phyloP scores from a whole-genome alignment of 208 protist species.

The Trypanosoma melophagium region DNA sequence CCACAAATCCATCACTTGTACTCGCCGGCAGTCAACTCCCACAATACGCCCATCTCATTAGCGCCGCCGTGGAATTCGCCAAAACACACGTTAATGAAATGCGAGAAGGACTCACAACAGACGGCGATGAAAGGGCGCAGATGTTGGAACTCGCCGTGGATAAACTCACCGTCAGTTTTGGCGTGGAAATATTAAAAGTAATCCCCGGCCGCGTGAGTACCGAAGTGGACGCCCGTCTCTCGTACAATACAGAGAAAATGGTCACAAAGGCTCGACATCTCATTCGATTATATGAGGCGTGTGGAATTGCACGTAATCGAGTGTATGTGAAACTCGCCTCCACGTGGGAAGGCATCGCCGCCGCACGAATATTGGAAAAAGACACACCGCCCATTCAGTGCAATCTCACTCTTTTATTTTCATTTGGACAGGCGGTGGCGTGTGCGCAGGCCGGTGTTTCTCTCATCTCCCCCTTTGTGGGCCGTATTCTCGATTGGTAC shows the following conservation, averaged over 20 bases:
- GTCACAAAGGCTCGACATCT: slow-evolving; percentile 92
- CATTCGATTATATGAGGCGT: slow-evolving; percentile 94
- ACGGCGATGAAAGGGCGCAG: slow-evolving; percentile 36
- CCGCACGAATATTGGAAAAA: slow-evolving; percentile 90
- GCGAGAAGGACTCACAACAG: slow-evolving; percentile 37
- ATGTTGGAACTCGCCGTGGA: slow-evolving; percentile 72
- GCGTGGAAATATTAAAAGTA: slow-evolving; percentile 96
- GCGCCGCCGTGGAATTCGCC: slow-evolving; percentile 92
- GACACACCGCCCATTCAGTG: slow-evolving; percentile 92
- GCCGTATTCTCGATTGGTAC: slow-evolving; percentile 97
- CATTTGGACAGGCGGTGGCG: slow-evolving; percentile 92
- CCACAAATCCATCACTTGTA: slow-evolving; percentile 98
- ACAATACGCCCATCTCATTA: slow-evolving; percentile 86
- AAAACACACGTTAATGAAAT: slow-evolving; percentile 62
- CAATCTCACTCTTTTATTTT: slow-evolving; percentile 98
- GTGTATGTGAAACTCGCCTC: slow-evolving; percentile 97
- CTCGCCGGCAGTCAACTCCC: slow-evolving; percentile 86
- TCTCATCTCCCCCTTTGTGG: slow-evolving; percentile 97
- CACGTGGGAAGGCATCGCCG: slow-evolving; percentile 98
- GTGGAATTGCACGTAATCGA: slow-evolving; percentile 87
- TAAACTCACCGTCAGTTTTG: slow-evolving; percentile 96
- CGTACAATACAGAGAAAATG: slow-evolving; percentile 93
- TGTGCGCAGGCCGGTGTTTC: slow-evolving; percentile 94
- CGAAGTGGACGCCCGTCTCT: slow-evolving; percentile 97
- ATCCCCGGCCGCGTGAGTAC: slow-evolving; percentile 96